Evolutionary conservation across 2,329 filamentous ascomycete species (phyloP).

Genomic region (Pseudonectria foliicola): DNA sequence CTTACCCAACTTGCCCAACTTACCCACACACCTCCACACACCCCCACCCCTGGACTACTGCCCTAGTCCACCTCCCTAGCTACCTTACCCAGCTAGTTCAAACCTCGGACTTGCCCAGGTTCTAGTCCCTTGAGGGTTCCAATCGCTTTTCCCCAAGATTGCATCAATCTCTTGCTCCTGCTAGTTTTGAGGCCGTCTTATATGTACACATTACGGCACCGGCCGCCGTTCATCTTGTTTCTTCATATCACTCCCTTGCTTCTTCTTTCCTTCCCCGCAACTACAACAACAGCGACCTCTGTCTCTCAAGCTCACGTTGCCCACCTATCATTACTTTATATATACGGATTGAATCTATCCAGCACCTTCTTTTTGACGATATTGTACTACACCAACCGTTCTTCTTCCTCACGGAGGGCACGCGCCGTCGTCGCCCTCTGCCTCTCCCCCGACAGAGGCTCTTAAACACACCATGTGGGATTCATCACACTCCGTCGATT

Average conservation of each 20-base stretch:
- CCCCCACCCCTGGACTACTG: constrained; percentile 18
- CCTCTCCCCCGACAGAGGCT: constrained; percentile 9
- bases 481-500: constrained; percentile 19
- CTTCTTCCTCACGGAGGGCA: constrained; percentile 21
- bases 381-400: constrained; percentile 7
- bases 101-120: constrained; percentile 15
- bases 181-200: constrained; percentile 8
- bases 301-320: too few species aligned
- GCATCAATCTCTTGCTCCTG: constrained; percentile 23
- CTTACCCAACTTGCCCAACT: too few species aligned
- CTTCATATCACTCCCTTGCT: constrained; percentile 1
- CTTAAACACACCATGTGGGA: constrained; percentile 19
- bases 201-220: constrained; percentile 13
- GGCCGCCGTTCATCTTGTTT: constrained; percentile 12
- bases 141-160: constrained; percentile 23
- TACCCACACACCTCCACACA: background rate
- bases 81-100: constrained; percentile 8
- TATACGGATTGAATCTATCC: background rate
- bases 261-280: constrained; percentile 7
- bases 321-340: constrained; percentile 2
- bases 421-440: constrained; percentile 22
- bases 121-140: constrained; percentile 21
- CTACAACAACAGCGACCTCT: background rate
- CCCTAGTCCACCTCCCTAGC: constrained; percentile 16
- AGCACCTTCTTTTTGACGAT: background rate